Evolutionary conservation across 208 protist genomes (phyloP), one percentile per base, ranked within the genome.

Genomic region (Trypanosoma platydactyli): DNA sequence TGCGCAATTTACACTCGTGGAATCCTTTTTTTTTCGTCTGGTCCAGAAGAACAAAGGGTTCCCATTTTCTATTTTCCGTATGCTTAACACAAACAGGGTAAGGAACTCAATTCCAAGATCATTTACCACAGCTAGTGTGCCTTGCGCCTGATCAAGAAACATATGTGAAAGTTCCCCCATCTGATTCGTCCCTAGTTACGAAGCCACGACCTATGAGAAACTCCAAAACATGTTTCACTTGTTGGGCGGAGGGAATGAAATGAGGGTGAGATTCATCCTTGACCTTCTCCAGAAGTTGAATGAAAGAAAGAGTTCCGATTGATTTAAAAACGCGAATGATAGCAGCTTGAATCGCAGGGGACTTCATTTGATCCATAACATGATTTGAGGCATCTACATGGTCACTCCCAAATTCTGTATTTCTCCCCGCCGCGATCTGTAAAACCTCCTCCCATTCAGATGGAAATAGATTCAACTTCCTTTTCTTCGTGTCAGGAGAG

Each of bases 151-250:
- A 25, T 65, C 45, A 62, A 27, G 38, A 52, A 30, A 64, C 24
- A 59, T 79, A 91, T 29, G 76, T 75, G 49, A 79, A 70, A 58
- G 75, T 22, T 24, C 33, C 58, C 73, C 70, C 38, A 40, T 60
- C 27, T 0, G 60, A 30, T 25, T 64, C 73, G 42, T 83, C 79
- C 40, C 86, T 83, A 3, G 41, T 49, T 57, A 90, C 45, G 38
- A 82, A 72, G 0, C 71, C 77, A 33, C 86, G 76, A 57, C 82
- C 73, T 45, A 88, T 81, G 18, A 92, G 79, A 53, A 79, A 80
- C 49, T 92, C 86, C 41, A 92, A 64, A 0, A 67, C 60, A 0
- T 51, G 55, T 69, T 92, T 92, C 63, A 92, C 45, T 40, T 86
- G 73, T 29, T 63, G 44, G 29, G 48, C 38, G 30, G 60, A 42